Conservation (phyloP, 2,329 filamentous ascomycete genomes). For the Diaporthe sp. region DNA sequence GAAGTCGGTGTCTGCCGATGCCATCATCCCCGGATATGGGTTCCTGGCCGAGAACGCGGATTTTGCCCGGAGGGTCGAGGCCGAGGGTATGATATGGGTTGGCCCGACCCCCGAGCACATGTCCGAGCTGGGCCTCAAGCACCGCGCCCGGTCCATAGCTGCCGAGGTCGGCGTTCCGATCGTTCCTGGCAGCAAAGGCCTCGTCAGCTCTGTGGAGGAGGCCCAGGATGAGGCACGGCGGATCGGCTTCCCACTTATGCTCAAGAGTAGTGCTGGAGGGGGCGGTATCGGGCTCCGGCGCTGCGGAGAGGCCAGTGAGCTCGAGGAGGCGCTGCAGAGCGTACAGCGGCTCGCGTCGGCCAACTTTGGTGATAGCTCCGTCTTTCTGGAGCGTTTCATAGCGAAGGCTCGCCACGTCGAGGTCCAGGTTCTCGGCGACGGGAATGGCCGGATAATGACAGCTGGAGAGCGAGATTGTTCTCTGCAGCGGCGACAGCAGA, state of each 20-base stretch:
- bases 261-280: not conserved
- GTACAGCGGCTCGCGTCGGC: not conserved
- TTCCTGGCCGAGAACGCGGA: not conserved
- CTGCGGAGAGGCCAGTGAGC: not conserved
- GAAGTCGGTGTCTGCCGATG: not conserved
- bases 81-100: not conserved
- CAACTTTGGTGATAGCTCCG: not conserved
- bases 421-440: not conserved
- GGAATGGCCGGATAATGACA: not conserved
- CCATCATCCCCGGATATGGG: not conserved
- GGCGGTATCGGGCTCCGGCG: not conserved
- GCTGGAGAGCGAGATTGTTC: not conserved
- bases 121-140: not conserved
- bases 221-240: not conserved
- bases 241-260: not conserved
- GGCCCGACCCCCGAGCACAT: not conserved
- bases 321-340: not conserved
- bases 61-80: not conserved
- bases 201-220: not conserved
- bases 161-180: not conserved
- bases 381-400: not conserved
- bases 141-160: not conserved
- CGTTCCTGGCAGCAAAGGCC: not conserved
- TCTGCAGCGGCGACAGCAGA: not conserved
- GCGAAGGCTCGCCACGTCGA: not conserved